Evolutionary conservation across 1,139 yeast species (phyloP).

Genomic region (Lodderomyces theae): DNA sequence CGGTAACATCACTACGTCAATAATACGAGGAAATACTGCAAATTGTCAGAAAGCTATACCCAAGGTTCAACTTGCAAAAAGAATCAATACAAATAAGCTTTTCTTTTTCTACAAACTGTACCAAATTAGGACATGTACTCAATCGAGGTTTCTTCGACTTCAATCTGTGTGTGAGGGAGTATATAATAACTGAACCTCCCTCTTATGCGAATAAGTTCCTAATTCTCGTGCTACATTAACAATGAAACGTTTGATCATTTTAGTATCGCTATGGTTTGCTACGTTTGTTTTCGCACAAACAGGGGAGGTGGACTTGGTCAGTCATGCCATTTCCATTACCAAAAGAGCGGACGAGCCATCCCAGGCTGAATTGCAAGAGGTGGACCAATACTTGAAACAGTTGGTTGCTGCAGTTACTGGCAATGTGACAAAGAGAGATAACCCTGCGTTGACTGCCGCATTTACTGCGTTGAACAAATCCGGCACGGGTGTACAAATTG

Average conservation of each 20-base stretch:
- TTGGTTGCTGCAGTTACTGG: conserved; percentile 8
- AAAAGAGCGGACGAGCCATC: conserved; percentile 5
- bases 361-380: conserved; percentile 8
- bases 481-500: conserved; percentile 25
- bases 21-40: too few relatives aligned
- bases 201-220: background rate
- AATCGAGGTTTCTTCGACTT: background rate
- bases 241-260: conserved; percentile 14
- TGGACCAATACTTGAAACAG: conserved; percentile 13
- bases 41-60: background rate
- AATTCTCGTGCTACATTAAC: background rate
- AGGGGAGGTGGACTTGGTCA: conserved; percentile 5
- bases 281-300: conserved; percentile 12
- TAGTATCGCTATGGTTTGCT: conserved; percentile 13
- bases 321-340: conserved; percentile 1
- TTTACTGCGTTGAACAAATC: conserved; percentile 27
- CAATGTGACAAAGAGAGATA: conserved; percentile 6
- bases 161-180: background rate
- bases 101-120: background rate
- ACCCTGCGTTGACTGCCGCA: conserved; percentile 24
- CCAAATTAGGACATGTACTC: background rate
- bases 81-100: background rate
- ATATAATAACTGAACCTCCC: background rate
- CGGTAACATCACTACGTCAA: too few relatives aligned
- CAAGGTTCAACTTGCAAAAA: too few relatives aligned